Percentiles rank a stretch among this genome's conserved stretches.
Conservation (phyloP, 164 flowering plant genomes). For the Santalum album region DNA sequence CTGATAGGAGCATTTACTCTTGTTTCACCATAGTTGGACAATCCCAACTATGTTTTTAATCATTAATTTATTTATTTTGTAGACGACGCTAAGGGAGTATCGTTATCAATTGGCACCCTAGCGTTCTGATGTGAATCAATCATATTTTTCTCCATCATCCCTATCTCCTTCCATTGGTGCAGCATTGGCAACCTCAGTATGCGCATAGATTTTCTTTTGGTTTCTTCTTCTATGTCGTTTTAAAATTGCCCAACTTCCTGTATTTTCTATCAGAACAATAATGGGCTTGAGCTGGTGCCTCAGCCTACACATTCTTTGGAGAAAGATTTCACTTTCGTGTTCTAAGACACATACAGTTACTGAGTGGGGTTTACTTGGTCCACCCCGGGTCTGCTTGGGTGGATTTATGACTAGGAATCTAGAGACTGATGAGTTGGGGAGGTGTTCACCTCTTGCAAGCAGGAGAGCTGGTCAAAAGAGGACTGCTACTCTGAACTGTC, state of each 20-base stretch:
- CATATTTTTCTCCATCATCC: conserved; percentile 42
- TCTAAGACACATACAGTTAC: conserved; percentile 29
- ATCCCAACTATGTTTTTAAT: no score
- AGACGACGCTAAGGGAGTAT: conserved; percentile 84
- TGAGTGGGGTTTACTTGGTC: conserved; percentile 47
- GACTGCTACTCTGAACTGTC: conserved; percentile 36
- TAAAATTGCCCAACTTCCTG: conserved; percentile 8
- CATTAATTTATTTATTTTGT: conserved; percentile 5
- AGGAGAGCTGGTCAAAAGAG: conserved; percentile 67
- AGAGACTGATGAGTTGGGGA: conserved; percentile 52
- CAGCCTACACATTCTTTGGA: conserved; percentile 56
- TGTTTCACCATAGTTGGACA: no score
- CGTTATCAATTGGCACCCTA: conserved; percentile 81
- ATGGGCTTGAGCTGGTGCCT: conserved; percentile 73
- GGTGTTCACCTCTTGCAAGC: conserved; percentile 56
- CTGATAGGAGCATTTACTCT: no score
- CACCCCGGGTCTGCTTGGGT: conserved; percentile 28
- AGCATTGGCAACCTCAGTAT: conserved; percentile 43
- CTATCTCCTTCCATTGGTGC: conserved; percentile 52
- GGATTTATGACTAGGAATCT: conserved; percentile 28
- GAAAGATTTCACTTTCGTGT: conserved; percentile 27
- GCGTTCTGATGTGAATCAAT: conserved; percentile 50
- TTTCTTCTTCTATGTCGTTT: conserved; percentile 4
- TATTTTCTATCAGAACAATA: conserved; percentile 40
- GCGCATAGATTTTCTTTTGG: conserved; percentile 19